A percentile compares a stretch with the other conserved stretches of the same genome.
Conservation (phyloP, 2,329 filamentous ascomycete genomes). For the Colletotrichum tofieldiae region DNA sequence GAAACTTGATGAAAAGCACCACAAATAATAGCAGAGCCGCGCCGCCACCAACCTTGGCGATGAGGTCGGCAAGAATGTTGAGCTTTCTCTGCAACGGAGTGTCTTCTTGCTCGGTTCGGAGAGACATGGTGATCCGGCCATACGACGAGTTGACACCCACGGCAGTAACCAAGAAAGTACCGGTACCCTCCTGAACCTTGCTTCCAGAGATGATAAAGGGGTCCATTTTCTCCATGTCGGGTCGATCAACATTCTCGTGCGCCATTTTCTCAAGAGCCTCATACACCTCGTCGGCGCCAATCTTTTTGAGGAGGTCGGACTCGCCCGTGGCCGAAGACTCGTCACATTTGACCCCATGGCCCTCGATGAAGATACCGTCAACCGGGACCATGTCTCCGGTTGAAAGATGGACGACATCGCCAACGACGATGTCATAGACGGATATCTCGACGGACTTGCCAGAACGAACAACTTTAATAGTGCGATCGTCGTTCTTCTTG, state of each 20-base stretch:
- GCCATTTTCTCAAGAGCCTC: conserved; percentile 67
- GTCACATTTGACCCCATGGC: conserved; percentile 77
- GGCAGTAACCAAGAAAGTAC: conserved; percentile 69
- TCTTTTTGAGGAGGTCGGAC: conserved; percentile 79
- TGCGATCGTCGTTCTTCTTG: conserved; percentile 71
- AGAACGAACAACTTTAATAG: conserved; percentile 76
- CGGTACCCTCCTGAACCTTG: conserved; percentile 69
- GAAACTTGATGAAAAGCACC: conserved; percentile 84
- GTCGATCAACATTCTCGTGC: conserved; percentile 55
- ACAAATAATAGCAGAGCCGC: conserved; percentile 84
- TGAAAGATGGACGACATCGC: conserved; percentile 77
- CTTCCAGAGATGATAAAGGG: conserved; percentile 75
- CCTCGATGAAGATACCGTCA: conserved; percentile 76
- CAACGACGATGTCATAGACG: conserved; percentile 75
- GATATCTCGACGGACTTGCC: conserved; percentile 74
- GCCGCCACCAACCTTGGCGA: conserved; percentile 61
- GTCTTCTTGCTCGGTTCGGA: conserved; percentile 66
- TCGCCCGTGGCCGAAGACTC: conserved; percentile 81
- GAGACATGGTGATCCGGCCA: conserved; percentile 70
- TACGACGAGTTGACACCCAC: conserved; percentile 70
- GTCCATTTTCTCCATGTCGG: conserved; percentile 55
- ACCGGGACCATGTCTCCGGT: conserved; percentile 78
- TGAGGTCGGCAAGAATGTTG: conserved; percentile 61
- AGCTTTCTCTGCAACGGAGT: conserved; percentile 71
- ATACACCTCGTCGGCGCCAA: conserved; percentile 71